These are phyloP conservation scores for Pyrenophora seminiperda DNA, from an alignment of 2,329 filamentous ascomycete genomes.

Conservation along the genomic window DNA sequence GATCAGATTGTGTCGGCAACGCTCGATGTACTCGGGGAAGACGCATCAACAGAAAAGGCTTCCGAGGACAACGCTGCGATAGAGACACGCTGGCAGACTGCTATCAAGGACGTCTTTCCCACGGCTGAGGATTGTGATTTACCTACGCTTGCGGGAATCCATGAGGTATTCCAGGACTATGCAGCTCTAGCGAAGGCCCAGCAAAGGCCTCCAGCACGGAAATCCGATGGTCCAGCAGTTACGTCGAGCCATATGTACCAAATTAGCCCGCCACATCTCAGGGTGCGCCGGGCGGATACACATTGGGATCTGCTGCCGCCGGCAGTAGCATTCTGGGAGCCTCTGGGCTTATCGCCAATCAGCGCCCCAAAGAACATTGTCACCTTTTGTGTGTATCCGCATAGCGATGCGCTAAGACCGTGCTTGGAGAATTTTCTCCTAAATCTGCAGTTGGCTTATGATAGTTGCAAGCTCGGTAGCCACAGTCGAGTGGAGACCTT, in stretches of 20 bases:
- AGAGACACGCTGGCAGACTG: conserved; percentile 29
- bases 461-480: conserved; percentile 72
- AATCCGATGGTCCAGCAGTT: conserved; percentile 35
- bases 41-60: background rate
- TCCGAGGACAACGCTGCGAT: conserved; percentile 17
- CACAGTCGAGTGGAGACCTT: conserved; percentile 56
- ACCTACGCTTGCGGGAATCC: conserved; percentile 43
- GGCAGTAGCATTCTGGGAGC: conserved; percentile 80
- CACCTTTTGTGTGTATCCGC: conserved; percentile 72
- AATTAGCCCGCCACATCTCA: conserved; percentile 72
- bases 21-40: conserved; percentile 40
- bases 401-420: conserved; percentile 65
- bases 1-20: conserved; percentile 68
- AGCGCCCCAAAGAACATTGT: conserved; percentile 73
- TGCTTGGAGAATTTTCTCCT: conserved; percentile 68
- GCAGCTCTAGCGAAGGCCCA: conserved; percentile 43
- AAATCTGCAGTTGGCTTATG: conserved; percentile 72
- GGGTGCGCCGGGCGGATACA: conserved; percentile 71
- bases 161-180: conserved; percentile 53
- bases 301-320: conserved; percentile 75
- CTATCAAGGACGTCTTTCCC: conserved; percentile 40
- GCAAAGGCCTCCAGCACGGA: conserved; percentile 40
- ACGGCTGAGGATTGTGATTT: conserved; percentile 41
- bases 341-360: conserved; percentile 73
- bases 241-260: conserved; percentile 39